A percentile compares a stretch with the other conserved stretches of the same genome.
These are phyloP conservation scores for Withania somnifera DNA, from an alignment of 305 asterid species.

Conservation along the genomic window DNA sequence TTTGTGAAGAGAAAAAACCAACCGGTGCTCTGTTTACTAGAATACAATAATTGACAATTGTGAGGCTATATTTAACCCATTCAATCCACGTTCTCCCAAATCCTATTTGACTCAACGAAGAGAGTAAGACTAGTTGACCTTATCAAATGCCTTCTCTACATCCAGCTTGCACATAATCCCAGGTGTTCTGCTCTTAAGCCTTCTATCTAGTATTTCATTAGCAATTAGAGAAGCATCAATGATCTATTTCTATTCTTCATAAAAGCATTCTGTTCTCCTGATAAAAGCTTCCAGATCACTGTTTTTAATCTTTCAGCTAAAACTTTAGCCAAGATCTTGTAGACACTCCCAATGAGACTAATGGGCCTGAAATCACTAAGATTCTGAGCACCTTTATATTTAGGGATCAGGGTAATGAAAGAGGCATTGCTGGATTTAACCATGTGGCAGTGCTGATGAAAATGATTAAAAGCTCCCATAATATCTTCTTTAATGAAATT, in stretches of 20 bases:
- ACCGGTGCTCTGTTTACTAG: background rate
- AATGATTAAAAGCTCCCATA: too few species aligned
- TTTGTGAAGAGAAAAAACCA: background rate
- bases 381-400: too few species aligned
- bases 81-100: background rate
- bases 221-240: background rate
- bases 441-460: too few species aligned
- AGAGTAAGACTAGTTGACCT: background rate
- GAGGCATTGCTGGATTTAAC: too few species aligned
- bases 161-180: background rate
- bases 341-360: too few species aligned
- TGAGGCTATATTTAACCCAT: background rate
- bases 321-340: too few species aligned
- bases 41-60: background rate
- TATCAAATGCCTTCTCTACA: background rate
- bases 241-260: background rate
- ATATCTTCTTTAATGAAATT: too few species aligned
- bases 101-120: background rate
- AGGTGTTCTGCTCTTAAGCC: background rate
- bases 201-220: background rate
- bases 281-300: too few species aligned
- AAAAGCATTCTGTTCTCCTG: background rate
- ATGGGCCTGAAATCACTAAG: too few species aligned
- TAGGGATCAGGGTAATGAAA: too few species aligned
- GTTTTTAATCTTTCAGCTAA: too few species aligned